Base-by-base conservation (phyloP, 1,284 basidiomycete genomes). In the Porodaedalea pini region DNA sequence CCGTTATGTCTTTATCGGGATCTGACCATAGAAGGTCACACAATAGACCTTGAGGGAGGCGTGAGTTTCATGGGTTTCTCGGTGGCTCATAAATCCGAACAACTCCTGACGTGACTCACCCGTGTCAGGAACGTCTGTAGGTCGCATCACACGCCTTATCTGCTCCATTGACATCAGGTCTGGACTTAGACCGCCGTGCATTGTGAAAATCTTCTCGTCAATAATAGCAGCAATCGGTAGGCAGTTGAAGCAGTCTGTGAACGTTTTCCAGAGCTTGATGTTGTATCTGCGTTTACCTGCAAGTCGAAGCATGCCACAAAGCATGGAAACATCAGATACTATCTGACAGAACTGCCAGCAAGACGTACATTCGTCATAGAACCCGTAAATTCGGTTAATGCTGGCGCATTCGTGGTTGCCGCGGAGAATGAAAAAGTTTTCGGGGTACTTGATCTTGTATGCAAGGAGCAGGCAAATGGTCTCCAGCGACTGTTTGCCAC, bases 161-260 rank as follows among this genome's bases (percentile, higher is more conserved):
- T 99, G 95, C 75, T 99, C 96, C 96, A 99, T 99, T 69, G 90
- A 94, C 80, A 98, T 95, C 63, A 99, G 79, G 76, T 98, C 95
- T 51, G 97, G 96, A 73, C 92, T 95, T 66, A 98, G 80, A 48
- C 90, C 89, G 51, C 91, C 90, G 67, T 96, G 92, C 90, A 92
- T 92, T 51, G 92, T 95, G 73, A 96, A 95, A 70, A 96, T 96
- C 78, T 96, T 95, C 73, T 96, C 93, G 75, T 96, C 94, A 69
- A 96, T 96, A 75, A 96, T 95, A 64, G 93, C 93, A 49, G 94
- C 94, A 71, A 96, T 95, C 43, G 93, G 93, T 62, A 96, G 78
- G 70, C 93, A 95, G 76, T 95, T 95, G 81, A 96, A 95, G 77
- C 93, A 95, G 73, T 96, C 93, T 54, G 93, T 96, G 72, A 96